Percentiles rank a stretch among this genome's conserved stretches.
phyloP scores from a whole-genome alignment of 1,284 basidiomycete species.

The Pseudozyma thailandica region DNA sequence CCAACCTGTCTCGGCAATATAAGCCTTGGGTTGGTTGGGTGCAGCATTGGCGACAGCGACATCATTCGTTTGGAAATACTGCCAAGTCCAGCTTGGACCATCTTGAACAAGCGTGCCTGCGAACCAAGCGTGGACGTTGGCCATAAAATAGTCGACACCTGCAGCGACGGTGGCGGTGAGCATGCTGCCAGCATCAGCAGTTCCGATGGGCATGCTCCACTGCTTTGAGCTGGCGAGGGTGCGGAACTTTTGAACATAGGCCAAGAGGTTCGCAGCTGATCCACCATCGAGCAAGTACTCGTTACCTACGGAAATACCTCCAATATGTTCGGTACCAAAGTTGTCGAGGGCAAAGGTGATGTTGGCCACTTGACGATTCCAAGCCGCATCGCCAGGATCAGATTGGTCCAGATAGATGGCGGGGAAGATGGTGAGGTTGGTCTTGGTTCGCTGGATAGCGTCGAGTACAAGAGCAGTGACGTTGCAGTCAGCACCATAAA shows the following conservation, averaged over 20 bases:
- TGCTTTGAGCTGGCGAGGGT: conserved; percentile 20
- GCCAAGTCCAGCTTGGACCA: conserved; percentile 38
- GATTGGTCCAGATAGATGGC: conserved; percentile 37
- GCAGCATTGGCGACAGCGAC: conserved; percentile 23
- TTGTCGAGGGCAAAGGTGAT: conserved; percentile 38
- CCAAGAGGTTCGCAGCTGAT: conserved; percentile 26
- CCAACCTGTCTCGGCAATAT: conserved; percentile 49
- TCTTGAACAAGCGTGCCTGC: conserved; percentile 32
- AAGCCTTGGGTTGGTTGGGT: conserved; percentile 31
- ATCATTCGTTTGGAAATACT: conserved; percentile 38
- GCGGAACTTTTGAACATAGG: conserved; percentile 34
- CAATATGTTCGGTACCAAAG: conserved; percentile 37
- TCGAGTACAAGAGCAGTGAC: conserved; percentile 40
- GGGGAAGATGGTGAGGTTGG: conserved; percentile 41
- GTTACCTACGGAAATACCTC: conserved; percentile 45
- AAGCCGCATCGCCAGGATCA: conserved; percentile 28
- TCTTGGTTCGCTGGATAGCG: conserved; percentile 44
- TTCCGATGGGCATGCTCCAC: conserved; percentile 38
- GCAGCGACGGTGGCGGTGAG: conserved; percentile 32
- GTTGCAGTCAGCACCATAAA: conserved; percentile 49
- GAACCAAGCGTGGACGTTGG: conserved; percentile 49
- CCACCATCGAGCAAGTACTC: conserved; percentile 41
- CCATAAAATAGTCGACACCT: conserved; percentile 47
- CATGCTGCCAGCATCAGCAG: conserved; percentile 43
- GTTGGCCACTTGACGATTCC: conserved; percentile 33